These are phyloP conservation scores for Fraxinus ornus DNA, from an alignment of 305 asterid species.

Conservation along the genomic window DNA sequence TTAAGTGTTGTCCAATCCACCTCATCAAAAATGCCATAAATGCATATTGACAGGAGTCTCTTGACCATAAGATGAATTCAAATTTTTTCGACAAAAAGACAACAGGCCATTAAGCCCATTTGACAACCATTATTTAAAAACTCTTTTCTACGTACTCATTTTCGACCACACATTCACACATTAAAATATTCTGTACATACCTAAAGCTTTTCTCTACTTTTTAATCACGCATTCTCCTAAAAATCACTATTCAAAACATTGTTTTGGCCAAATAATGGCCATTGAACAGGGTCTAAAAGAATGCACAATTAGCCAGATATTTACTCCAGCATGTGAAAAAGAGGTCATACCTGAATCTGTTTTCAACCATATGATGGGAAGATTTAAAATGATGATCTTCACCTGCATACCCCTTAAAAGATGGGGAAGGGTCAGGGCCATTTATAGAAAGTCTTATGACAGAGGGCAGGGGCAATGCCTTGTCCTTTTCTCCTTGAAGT, in stretches of 20 bases:
- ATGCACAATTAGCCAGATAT: not conserved
- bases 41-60: not conserved
- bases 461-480: constrained; percentile 50
- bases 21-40: not conserved
- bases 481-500: constrained; percentile 43
- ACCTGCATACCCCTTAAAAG: constrained; percentile 29
- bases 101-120: not conserved
- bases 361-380: constrained; percentile 42
- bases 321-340: not conserved
- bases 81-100: not conserved
- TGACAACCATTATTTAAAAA: not conserved
- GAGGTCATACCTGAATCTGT: constrained; percentile 60
- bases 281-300: not conserved
- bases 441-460: constrained; percentile 47
- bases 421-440: constrained; percentile 46
- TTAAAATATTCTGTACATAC: not conserved
- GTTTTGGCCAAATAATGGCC: not conserved
- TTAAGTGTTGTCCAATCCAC: not conserved
- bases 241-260: not conserved
- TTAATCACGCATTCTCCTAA: not conserved
- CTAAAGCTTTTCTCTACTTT: not conserved
- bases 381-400: constrained; percentile 47
- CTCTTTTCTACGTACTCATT: not conserved
- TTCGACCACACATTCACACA: not conserved
- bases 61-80: not conserved